Evolutionary conservation across 148 eudicot species (phyloP).

Genomic region (Limonium bicolor): DNA sequence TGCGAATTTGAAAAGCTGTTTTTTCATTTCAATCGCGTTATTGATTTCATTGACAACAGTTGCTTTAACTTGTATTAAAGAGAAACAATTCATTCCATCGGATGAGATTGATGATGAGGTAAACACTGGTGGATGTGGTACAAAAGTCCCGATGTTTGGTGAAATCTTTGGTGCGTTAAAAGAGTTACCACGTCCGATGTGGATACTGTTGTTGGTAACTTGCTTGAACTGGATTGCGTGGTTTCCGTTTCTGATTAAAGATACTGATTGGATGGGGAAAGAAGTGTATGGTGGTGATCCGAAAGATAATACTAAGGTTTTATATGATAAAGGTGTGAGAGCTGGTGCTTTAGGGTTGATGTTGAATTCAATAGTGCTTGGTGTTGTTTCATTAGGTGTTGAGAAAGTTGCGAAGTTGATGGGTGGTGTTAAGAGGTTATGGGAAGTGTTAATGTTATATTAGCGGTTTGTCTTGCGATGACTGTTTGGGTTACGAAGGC

Average conservation of each 20-base stretch:
- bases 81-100: constrained; percentile 10
- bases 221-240: constrained; percentile 54
- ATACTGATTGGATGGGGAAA: constrained; percentile 67
- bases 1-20: constrained; percentile 68
- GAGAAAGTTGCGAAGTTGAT: constrained; percentile 27
- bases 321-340: constrained; percentile 43
- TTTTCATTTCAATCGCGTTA: constrained; percentile 39
- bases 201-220: constrained; percentile 49
- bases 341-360: constrained; percentile 63
- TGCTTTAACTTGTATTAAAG: constrained; percentile 21
- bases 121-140: not conserved
- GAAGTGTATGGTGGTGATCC: constrained; percentile 60
- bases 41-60: constrained; percentile 18
- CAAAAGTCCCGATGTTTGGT: constrained; percentile 18
- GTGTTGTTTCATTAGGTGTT: constrained; percentile 30
- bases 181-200: constrained; percentile 45
- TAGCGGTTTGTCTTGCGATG: constrained; percentile 35
- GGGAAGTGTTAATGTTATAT: constrained; percentile 52
- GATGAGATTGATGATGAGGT: too few species aligned
- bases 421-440: constrained; percentile 51
- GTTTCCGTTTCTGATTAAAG: constrained; percentile 53
- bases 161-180: constrained; percentile 36
- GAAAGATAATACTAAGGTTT: not conserved
- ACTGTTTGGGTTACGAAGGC: constrained; percentile 37
- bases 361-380: constrained; percentile 50